These are phyloP conservation scores for Colletotrichum paranaense DNA, from an alignment of 2,329 filamentous ascomycete species.

Conservation along the genomic window DNA sequence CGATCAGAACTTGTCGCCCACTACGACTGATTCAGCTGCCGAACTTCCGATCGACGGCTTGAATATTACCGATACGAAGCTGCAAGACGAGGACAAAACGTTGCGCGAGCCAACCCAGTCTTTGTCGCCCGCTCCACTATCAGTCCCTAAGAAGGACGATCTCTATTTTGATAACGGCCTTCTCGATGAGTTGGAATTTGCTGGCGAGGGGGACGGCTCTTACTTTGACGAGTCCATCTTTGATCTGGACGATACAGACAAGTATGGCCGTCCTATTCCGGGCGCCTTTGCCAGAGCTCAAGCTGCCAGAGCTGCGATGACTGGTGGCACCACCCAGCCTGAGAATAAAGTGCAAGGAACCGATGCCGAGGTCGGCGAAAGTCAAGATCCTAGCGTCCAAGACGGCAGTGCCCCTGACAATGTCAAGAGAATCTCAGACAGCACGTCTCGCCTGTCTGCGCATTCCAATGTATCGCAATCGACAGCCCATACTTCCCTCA, in stretches of 20 bases:
- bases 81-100: conserved; percentile 1
- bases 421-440: conserved; percentile 57
- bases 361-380: conserved; percentile 44
- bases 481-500: conserved; percentile 65
- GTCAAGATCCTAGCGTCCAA: conserved; percentile 42
- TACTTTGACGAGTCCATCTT: conserved; percentile 81
- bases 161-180: conserved; percentile 77
- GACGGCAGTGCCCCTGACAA: conserved; percentile 39
- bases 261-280: conserved; percentile 70
- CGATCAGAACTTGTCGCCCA: conserved; percentile 24
- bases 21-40: conserved; percentile 40
- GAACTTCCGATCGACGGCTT: conserved; percentile 58
- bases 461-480: conserved; percentile 58
- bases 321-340: conserved; percentile 27
- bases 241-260: conserved; percentile 73
- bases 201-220: conserved; percentile 62
- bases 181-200: conserved; percentile 56
- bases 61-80: conserved; percentile 36
- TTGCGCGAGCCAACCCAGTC: conserved; percentile 40
- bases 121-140: conserved; percentile 20
- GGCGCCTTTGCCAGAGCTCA: conserved; percentile 67
- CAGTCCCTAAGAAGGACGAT: conserved; percentile 57
- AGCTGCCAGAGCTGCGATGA: conserved; percentile 50
- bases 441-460: conserved; percentile 56
- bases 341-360: conserved; percentile 56